Base-by-base conservation (phyloP, 176 grass and related monocot genomes). In the Oropetium thomaeum region DNA sequence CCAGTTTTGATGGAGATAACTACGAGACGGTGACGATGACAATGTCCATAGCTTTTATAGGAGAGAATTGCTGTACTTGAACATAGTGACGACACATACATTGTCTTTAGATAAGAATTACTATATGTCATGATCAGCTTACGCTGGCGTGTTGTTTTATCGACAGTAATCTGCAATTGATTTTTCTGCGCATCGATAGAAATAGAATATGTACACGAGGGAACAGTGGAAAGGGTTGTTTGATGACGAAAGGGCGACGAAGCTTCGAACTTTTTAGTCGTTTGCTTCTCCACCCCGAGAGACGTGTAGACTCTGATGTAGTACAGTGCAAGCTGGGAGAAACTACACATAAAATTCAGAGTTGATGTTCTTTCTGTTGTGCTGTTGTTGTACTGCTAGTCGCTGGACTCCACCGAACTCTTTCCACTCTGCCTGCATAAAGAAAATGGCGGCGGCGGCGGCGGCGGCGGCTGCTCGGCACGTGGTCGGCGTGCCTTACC, bases 401-500 rank as follows among this genome's bases (percentile, higher is more conserved):
- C 2, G 23, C 53, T 27, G 10, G 3, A 26, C 38, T 26, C 12
- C 64, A 15, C 22, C 0, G 12, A 22, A 72, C 15, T 33, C 25
- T 63, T 19, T 25, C 3, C 47, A 29, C 0, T 73, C 27, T 30
- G 35, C 62, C 2, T 52, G 8, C 19, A 32, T 49, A 40, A 64
- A 27, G 19, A 13, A 13, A 61, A 66, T 82, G 81, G 67, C 76
- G 0, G 15, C 59, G 25, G 31, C 74, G 32, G 55, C 67, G 35
- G 39, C 74, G 33, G 29, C 41, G 25, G 9, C n/a, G n/a, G 35
- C 4, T 10, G 3, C 58, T 19, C 75, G 65, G 38, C 92, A 86
- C 76, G 67, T 95, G 45, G 71, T 95, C 1, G 92, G 82, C 5
- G 55, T 95, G 8, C 92, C 92, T 22, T 95, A 48, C 79, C 92